phyloP scores from a whole-genome alignment of 805 yeast species.

The Saccharomyces mikatae region DNA sequence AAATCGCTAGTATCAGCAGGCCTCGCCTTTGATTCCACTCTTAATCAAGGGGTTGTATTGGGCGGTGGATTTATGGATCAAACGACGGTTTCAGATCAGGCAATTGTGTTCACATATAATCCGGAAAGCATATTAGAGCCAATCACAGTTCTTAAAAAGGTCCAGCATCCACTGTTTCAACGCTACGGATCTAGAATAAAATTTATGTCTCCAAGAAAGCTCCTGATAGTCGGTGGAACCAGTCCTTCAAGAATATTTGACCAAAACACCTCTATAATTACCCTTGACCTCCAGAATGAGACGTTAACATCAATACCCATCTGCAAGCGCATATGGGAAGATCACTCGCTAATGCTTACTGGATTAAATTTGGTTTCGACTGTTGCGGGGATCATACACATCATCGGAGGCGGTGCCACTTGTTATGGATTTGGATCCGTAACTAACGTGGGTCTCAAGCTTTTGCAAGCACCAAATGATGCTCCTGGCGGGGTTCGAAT shows the following conservation, averaged over 20 bases:
- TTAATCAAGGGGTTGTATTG: slow-evolving; percentile 12
- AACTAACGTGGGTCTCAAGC: slow-evolving; percentile 30
- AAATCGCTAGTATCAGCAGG: slow-evolving; percentile 23
- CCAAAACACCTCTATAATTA: slow-evolving; percentile 32
- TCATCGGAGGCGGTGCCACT: slow-evolving; percentile 70
- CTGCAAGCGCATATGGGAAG: slow-evolving; percentile 33
- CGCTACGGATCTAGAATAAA: slow-evolving; percentile 44
- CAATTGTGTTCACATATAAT: slow-evolving; percentile 25
- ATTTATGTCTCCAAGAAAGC: slow-evolving; percentile 24
- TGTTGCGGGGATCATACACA: slow-evolving; percentile 13
- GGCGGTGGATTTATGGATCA: slow-evolving; percentile 22
- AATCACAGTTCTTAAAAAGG: slow-evolving; percentile 15
- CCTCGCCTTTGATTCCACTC: slow-evolving; percentile 9
- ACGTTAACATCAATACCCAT: slow-evolving; percentile 25
- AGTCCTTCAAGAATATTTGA: slow-evolving; percentile 33
- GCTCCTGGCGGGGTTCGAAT: background rate
- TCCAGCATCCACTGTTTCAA: slow-evolving; percentile 29
- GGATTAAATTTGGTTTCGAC: slow-evolving; percentile 40
- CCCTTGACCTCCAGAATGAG: slow-evolving; percentile 21
- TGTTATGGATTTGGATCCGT: slow-evolving; percentile 73
- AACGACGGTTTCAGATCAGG: slow-evolving; percentile 25
- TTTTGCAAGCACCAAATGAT: background rate
- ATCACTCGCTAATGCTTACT: slow-evolving; percentile 34
- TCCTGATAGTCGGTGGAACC: slow-evolving; percentile 54
- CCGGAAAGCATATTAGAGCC: slow-evolving; percentile 2